Conservation (phyloP, 1,139 yeast genomes). For the Pichia sp. region DNA sequence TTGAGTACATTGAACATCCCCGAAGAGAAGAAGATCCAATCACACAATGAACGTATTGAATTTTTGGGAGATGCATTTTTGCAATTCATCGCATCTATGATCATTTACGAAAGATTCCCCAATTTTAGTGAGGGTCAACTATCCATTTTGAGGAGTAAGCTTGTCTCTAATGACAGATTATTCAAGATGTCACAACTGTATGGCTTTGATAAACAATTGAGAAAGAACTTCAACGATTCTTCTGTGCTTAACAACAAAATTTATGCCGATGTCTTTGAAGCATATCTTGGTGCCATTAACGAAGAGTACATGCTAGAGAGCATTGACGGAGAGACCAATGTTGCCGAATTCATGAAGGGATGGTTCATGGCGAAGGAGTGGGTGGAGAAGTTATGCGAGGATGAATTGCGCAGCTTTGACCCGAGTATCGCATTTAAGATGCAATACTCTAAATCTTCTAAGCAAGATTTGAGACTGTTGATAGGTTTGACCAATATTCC, state of each 20-base stretch:
- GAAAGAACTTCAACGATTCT: constrained; percentile 35
- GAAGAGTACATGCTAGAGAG: constrained; percentile 17
- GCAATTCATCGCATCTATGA: constrained; percentile 60
- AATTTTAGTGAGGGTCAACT: constrained; percentile 72
- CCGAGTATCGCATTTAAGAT: constrained; percentile 35
- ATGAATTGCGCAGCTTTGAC: constrained; percentile 27
- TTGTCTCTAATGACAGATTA: constrained; percentile 67
- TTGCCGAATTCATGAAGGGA: constrained; percentile 41
- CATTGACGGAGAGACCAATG: constrained; percentile 20
- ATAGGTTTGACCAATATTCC: constrained; percentile 72
- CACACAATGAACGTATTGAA: constrained; percentile 84
- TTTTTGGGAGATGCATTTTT: constrained; percentile 86
- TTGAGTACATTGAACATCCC: constrained; percentile 50
- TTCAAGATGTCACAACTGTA: constrained; percentile 64
- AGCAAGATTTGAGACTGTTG: constrained; percentile 66
- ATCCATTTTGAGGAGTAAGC: constrained; percentile 57
- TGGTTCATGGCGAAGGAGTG: constrained; percentile 46
- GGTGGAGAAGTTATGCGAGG: constrained; percentile 49
- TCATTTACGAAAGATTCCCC: constrained; percentile 63
- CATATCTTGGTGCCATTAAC: constrained; percentile 71
- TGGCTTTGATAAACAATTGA: constrained; percentile 56
- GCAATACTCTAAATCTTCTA: constrained; percentile 52
- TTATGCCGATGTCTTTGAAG: constrained; percentile 76
- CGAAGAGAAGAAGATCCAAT: constrained; percentile 44
- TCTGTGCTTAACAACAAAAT: constrained; percentile 40